phyloP scores from a whole-genome alignment of 2,329 filamentous ascomycete species.

The Didymosphaeria variabile region DNA sequence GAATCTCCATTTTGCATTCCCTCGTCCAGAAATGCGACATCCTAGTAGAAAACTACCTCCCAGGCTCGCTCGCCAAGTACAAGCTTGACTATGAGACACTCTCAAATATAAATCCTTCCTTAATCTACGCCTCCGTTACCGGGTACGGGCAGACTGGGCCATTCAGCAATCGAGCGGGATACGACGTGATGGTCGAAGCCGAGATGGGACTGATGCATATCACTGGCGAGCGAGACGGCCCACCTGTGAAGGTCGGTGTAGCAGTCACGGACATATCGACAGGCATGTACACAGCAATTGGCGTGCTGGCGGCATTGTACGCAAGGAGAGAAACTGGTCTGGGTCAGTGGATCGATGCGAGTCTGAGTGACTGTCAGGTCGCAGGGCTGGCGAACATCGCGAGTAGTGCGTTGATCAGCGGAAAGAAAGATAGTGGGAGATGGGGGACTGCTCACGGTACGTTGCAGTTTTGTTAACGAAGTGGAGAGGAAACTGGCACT shows the following conservation, averaged over 20 bases:
- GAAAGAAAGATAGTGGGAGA: conserved; percentile 83
- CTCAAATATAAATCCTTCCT: conserved; percentile 77
- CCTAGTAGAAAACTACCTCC: conserved; percentile 95
- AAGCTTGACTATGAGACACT: conserved; percentile 85
- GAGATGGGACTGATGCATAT: conserved; percentile 99
- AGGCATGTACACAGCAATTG: conserved; percentile 91
- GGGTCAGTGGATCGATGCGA: conserved; percentile 91
- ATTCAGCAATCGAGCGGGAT: conserved; percentile 85
- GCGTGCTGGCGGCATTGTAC: conserved; percentile 89
- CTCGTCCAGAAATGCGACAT: conserved; percentile 87
- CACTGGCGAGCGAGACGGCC: conserved; percentile 84
- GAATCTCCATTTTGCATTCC: conserved; percentile 84
- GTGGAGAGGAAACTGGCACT: neutral
- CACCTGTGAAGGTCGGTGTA: conserved; percentile 97
- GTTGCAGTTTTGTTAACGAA: conserved; percentile 26
- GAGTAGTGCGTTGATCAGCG: conserved; percentile 86
- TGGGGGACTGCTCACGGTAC: conserved; percentile 96
- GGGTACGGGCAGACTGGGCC: conserved; percentile 96
- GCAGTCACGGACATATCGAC: conserved; percentile 96
- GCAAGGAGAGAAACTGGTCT: conserved; percentile 76
- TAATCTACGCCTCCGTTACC: conserved; percentile 95
- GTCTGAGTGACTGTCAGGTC: conserved; percentile 91
- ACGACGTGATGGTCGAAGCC: conserved; percentile 99
- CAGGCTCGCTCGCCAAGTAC: conserved; percentile 87
- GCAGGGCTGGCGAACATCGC: conserved; percentile 92